Conservation (phyloP, 1,139 yeast species). For the Hemisphaericaspora xylofermentans region DNA sequence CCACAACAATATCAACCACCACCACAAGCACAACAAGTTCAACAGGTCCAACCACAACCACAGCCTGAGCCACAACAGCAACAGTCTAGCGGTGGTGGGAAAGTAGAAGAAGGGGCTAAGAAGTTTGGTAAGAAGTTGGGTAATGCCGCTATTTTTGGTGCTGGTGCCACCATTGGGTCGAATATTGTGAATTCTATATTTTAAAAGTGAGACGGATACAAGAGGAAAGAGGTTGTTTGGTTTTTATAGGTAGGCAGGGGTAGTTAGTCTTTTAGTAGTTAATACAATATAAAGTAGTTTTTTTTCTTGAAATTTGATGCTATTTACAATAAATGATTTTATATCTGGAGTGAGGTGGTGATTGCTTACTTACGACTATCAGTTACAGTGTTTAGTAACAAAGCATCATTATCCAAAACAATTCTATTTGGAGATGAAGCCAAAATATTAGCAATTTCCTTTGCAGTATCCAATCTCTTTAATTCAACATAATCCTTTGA, state of each 20-base stretch:
- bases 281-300: too few relatives aligned
- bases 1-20: conserved; percentile 32
- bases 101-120: conserved; percentile 42
- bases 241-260: background rate
- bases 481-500: conserved; percentile 93
- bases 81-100: conserved; percentile 10
- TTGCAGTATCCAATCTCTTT: conserved; percentile 94
- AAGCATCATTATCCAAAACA: conserved; percentile 86
- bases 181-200: conserved; percentile 84
- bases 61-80: conserved; percentile 25
- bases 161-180: conserved; percentile 94
- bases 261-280: background rate
- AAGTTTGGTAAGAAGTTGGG: conserved; percentile 84
- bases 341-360: too few relatives aligned
- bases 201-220: too few relatives aligned
- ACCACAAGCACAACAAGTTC: conserved; percentile 17
- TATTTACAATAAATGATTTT: background rate
- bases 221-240: too few relatives aligned
- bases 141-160: conserved; percentile 92
- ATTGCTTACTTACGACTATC: conserved; percentile 50
- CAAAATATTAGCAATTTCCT: conserved; percentile 87
- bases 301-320: background rate
- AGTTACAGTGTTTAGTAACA: conserved; percentile 81
- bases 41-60: conserved; percentile 20
- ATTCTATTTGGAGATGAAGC: conserved; percentile 89